A percentile compares a stretch with the other conserved stretches of the same genome.
Conservation (phyloP, 2,329 filamentous ascomycete species). For the Chaetomiaceae sp. region DNA sequence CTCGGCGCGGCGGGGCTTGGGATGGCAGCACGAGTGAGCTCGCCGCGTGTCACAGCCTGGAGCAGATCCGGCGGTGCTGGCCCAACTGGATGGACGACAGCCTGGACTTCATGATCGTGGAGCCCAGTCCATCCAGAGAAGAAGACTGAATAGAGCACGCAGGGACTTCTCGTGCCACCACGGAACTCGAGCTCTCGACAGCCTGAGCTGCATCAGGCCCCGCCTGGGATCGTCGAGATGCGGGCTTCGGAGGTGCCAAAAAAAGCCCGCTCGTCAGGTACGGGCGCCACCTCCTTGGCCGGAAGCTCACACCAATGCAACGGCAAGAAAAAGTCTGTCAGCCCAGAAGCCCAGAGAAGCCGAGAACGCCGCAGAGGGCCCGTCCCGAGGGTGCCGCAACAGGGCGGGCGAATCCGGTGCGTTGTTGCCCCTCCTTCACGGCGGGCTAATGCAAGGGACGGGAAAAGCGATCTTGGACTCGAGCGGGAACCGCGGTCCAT, state of each 20-base stretch:
- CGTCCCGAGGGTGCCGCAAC: constrained; percentile 8
- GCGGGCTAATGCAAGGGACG: constrained; percentile 21
- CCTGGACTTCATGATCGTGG: no score
- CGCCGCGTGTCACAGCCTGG: background rate
- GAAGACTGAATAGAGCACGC: background rate
- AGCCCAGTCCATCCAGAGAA: background rate
- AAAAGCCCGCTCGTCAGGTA: constrained; percentile 1
- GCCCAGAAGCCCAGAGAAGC: background rate
- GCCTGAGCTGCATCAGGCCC: background rate
- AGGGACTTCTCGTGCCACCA: background rate
- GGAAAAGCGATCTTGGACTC: constrained; percentile 4
- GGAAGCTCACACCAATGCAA: background rate
- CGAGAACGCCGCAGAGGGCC: constrained; percentile 3
- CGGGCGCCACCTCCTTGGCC: constrained; percentile 1
- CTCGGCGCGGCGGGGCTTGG: no score
- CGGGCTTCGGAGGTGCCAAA: background rate
- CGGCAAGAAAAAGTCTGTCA: background rate
- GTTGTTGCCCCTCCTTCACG: constrained; percentile 10
- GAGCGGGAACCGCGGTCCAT: background rate
- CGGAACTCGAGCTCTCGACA: background rate
- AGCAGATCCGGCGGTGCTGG: no score
- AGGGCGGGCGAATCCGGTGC: constrained; percentile 13
- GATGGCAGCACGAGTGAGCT: background rate
- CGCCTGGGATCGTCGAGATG: background rate
- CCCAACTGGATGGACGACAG: no score